Conservation (phyloP, 176 grass and related monocot species). For the Hordeum marinum region DNA sequence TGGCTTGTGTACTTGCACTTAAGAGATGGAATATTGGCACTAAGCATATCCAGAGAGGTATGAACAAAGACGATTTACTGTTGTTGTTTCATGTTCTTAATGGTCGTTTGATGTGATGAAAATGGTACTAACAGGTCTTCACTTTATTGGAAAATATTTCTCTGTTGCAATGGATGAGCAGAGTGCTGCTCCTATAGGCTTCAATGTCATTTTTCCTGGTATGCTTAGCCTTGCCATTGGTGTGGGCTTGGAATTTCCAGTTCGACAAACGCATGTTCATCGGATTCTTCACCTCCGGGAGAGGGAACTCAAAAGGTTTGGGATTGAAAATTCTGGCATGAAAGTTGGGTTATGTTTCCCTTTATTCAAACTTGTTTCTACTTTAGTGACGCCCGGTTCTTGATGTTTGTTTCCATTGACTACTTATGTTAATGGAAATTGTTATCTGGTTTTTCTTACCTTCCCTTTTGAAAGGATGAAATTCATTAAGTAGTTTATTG, state of each 20-base stretch:
- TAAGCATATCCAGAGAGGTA: too few species aligned
- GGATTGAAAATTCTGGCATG: background rate
- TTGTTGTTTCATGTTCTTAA: too few species aligned
- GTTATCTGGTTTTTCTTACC: too few species aligned
- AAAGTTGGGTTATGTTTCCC: background rate
- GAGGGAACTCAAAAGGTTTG: conserved; percentile 49
- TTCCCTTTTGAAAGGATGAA: too few species aligned
- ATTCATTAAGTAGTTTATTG: too few species aligned
- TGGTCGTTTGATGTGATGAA: background rate
- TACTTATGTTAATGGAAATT: too few species aligned
- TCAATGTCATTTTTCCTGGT: conserved; percentile 53
- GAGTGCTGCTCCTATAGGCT: conserved; percentile 33
- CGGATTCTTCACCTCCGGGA: conserved; percentile 27
- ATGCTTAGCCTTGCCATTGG: conserved; percentile 42
- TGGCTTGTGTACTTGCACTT: too few species aligned
- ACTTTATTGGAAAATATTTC: conserved; percentile 37
- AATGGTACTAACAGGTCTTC: conserved; percentile 18
- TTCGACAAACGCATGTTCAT: conserved; percentile 21
- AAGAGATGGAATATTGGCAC: too few species aligned
- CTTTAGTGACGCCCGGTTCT: too few species aligned
- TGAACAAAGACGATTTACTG: background rate
- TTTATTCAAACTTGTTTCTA: too few species aligned
- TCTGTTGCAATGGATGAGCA: conserved; percentile 26
- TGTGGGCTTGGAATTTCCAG: conserved; percentile 41
- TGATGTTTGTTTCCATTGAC: too few species aligned